Evolutionary conservation across 768 basidiomycete genomes (phyloP), one percentile per base, ranked within the genome.

Genomic region (Lactarius sanguifluus): DNA sequence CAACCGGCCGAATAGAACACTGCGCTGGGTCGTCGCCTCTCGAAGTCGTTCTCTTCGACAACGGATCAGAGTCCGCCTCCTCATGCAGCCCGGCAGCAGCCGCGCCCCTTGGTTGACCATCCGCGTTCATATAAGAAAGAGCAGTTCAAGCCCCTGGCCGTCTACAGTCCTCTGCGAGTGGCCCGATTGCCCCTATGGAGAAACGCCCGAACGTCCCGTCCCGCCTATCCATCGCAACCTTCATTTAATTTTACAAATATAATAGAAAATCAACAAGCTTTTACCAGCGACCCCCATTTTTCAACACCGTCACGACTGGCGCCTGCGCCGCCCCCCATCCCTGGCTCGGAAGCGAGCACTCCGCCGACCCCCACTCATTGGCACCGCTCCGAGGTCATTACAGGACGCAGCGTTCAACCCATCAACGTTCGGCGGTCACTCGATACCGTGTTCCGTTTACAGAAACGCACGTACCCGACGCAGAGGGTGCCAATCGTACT

Each of bases 381-480:
- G 28, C 28, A 30, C 28, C 28, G 28, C 28, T 3, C 28, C 28
- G 72, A 41, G 36, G 64, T 12, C 36, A 59, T 58, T 59, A 13
- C 72, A 92, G 86, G 93, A 95, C 72, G 94, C 94, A 32, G 94
- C 96, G 9, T 98, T 97, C 79, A 91, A 95, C 69, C 94, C 95
- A 0, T 95, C 93, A 1, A 94, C 91, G 1, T 98, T 97, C 72
- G 94, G 94, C 16, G 94, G n/a, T n/a, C n/a, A n/a, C n/a, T n/a
- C n/a, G n/a, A n/a, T n/a, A n/a, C n/a, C n/a, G n/a, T n/a, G n/a
- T n/a, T n/a, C n/a, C n/a, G n/a, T n/a, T n/a, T n/a, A n/a, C n/a
- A n/a, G n/a, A n/a, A n/a, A n/a, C n/a, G n/a, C n/a, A n/a, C n/a
- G n/a, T n/a, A n/a, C n/a, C n/a, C n/a, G n/a, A n/a, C n/a, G n/a